Evolutionary conservation across 169 alveolate species (phyloP).

Genomic region (Eimeria acervulina): DNA sequence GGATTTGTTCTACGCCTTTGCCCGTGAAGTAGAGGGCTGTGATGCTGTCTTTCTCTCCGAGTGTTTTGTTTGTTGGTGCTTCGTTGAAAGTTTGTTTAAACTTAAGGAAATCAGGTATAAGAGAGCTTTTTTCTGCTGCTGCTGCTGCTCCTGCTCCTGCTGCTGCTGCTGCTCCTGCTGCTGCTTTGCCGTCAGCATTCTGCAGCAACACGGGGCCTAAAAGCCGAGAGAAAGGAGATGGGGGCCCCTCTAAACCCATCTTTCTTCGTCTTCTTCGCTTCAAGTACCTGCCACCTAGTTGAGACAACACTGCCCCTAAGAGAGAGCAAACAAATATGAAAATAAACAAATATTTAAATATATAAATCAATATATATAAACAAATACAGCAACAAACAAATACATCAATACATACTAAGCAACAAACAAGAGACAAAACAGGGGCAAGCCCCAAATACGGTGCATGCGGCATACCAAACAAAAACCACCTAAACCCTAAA

Average conservation of each 20-base stretch:
- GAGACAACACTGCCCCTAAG: slow-evolving; percentile 19
- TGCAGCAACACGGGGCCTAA: slow-evolving; percentile 66
- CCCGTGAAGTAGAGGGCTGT: slow-evolving; percentile 76
- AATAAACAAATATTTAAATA: no score
- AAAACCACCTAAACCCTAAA: background rate
- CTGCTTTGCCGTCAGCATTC: background rate
- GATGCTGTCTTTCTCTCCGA: slow-evolving; percentile 48
- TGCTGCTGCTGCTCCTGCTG: background rate
- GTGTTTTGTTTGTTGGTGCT: slow-evolving; percentile 32
- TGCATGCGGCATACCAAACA: no score
- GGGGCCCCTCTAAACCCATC: slow-evolving; percentile 27
- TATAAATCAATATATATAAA: no score
- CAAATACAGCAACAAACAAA: no score
- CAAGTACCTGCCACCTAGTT: background rate
- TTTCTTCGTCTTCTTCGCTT: background rate
- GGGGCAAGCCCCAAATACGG: no score
- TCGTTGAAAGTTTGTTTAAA: background rate
- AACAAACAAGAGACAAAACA: no score
- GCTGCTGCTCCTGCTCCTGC: background rate
- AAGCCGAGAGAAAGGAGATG: slow-evolving; percentile 64
- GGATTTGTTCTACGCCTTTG: slow-evolving; percentile 69
- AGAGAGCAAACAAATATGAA: no score
- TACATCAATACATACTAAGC: no score
- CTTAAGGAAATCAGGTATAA: no score
- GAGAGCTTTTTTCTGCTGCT: background rate